Percentiles rank a stretch among this genome's conserved stretches.
Evolutionary conservation across 2,329 filamentous ascomycete species (phyloP).

Genomic region (Aspergillus vadensis): DNA sequence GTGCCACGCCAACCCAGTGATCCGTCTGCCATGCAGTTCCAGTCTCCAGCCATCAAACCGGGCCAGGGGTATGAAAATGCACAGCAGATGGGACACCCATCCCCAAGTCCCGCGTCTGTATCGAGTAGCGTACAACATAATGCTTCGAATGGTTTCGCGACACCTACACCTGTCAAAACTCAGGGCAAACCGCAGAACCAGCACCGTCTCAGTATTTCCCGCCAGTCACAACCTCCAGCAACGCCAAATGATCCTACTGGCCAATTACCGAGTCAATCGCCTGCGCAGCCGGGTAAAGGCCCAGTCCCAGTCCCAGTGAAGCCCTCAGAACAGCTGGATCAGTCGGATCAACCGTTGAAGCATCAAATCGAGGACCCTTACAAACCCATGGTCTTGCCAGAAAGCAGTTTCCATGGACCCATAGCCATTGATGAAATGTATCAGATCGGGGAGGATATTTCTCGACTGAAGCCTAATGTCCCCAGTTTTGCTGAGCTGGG

Average conservation of each 20-base stretch:
- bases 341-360: constrained; percentile 37
- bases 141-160: constrained; percentile 44
- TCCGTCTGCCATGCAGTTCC: constrained; percentile 47
- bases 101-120: constrained; percentile 34
- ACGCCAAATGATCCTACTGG: constrained; percentile 32
- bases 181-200: constrained; percentile 36
- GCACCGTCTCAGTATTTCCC: constrained; percentile 36
- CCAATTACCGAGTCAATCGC: constrained; percentile 32
- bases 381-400: constrained; percentile 49
- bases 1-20: constrained; percentile 43
- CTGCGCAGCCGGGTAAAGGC: constrained; percentile 33
- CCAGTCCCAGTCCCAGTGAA: constrained; percentile 31
- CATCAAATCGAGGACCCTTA: constrained; percentile 48
- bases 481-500: constrained; percentile 78
- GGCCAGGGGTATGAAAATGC: constrained; percentile 50
- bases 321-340: constrained; percentile 31
- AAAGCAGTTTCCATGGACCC: constrained; percentile 67
- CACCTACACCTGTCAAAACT: constrained; percentile 38
- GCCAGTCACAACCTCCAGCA: constrained; percentile 36
- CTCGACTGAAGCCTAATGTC: constrained; percentile 70
- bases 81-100: constrained; percentile 36
- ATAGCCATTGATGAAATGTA: constrained; percentile 67
- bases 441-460: constrained; percentile 67
- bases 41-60: constrained; percentile 50
- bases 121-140: constrained; percentile 35